Evolutionary conservation across 768 basidiomycete species (phyloP).

Genomic region (Gymnopilus junonius): DNA sequence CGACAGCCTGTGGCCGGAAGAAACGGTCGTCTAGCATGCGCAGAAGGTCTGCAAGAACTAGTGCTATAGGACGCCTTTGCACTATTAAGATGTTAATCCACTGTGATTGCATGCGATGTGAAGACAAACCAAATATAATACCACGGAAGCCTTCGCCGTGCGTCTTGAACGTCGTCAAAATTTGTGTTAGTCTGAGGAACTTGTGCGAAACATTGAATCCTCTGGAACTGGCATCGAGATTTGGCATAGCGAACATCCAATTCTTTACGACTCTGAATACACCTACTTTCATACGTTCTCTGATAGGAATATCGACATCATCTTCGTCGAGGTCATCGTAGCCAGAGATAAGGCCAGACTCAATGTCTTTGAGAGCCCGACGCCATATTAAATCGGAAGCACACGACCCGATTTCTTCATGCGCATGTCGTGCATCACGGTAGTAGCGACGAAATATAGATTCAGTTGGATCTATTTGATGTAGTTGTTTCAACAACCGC

Average conservation of each 20-base stretch:
- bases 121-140: conserved; percentile 59
- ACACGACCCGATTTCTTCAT: conserved; percentile 64
- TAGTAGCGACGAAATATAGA: conserved; percentile 45
- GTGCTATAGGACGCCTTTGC: conserved; percentile 54
- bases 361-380: conserved; percentile 47
- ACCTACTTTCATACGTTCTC: conserved; percentile 25
- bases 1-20: conserved; percentile 57
- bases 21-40: conserved; percentile 57
- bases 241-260: conserved; percentile 69
- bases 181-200: conserved; percentile 61
- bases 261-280: conserved; percentile 53
- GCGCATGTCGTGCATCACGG: conserved; percentile 47
- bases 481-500: conserved; percentile 51
- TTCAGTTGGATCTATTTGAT: conserved; percentile 45
- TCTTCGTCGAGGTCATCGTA: conserved; percentile 41
- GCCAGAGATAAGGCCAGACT: conserved; percentile 32
- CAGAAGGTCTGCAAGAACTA: conserved; percentile 61
- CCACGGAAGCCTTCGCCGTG: conserved; percentile 66
- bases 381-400: conserved; percentile 77
- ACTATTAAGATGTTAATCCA: conserved; percentile 41
- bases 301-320: conserved; percentile 25
- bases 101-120: neutral
- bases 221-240: conserved; percentile 55
- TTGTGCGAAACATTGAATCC: conserved; percentile 75
- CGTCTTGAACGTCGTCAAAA: conserved; percentile 57